Evolutionary conservation across 2,329 filamentous ascomycete species (phyloP), one percentile per base, ranked within the genome.

Genomic region (Trichoderma sp.): DNA sequence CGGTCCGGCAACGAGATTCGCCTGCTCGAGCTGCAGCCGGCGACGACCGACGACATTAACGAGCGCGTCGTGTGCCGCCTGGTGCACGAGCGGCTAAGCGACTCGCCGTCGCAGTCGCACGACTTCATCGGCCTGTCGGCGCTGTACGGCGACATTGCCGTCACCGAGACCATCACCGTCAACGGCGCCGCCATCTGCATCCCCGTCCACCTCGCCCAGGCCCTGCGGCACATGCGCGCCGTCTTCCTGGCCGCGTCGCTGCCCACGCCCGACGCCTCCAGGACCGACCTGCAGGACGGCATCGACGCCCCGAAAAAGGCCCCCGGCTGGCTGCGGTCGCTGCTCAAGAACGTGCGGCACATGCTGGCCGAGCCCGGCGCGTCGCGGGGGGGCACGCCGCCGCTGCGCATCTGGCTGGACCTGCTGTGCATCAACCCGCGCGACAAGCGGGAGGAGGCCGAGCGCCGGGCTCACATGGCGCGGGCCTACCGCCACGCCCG

Each of bases 21-120:
- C 28, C 67, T 77, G 61, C 67, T 77, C 10, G 75, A 77, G 67
- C 67, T 77, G 44, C 71, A 74, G 51, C 70, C 75, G 7, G 65
- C 71, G 17, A 64, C 69, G 14, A 67, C 64, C 28, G 68, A 67
- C 67, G 67, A 65, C 51, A 66, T 74, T 59, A 69, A 69, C 26
- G 75, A 76, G 26, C 68, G 69, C 9, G 65, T 77, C 47, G 70
- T 72, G n/a, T 77, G 74, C 60, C 76, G 76, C 15, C 68, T 77
- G 28, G 68, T 78, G 28, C 74, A 72, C 24, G 66, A 72, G 39
- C 67, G 68, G 3, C 71, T 77, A 44, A 71, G 64, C 52, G 67
- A 72, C 7, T 58, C 68, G 30, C 7, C 7, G 7, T 10, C 34
- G 34, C 34, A 39, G 12, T 14, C 34, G 10, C 64, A 65, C 52